These are phyloP conservation scores for Ochromonadaceae sp. DNA, from an alignment of 352 stramenopile genomes.

Conservation along the genomic window DNA sequence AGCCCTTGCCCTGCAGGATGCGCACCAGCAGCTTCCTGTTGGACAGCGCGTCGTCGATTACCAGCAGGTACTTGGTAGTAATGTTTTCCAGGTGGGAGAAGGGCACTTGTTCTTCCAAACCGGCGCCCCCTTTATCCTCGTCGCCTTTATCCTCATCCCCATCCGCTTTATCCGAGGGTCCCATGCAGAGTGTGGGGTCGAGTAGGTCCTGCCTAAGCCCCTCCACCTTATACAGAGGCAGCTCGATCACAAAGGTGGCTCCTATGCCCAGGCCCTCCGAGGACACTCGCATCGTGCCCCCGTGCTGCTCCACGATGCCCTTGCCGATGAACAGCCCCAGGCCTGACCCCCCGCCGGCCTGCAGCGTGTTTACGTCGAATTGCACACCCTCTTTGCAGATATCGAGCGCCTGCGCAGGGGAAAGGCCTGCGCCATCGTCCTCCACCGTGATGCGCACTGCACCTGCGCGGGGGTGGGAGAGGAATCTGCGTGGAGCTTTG, in stretches of 20 bases:
- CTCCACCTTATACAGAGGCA: too few species aligned
- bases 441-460: not conserved
- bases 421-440: not conserved
- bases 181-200: too few species aligned
- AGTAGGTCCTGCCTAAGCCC: too few species aligned
- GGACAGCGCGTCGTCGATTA: not conserved
- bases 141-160: too few species aligned
- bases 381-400: not conserved
- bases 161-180: too few species aligned
- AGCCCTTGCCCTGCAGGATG: not conserved
- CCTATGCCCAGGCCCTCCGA: not conserved
- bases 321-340: constrained; percentile 9
- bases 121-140: too few species aligned
- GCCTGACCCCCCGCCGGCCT: not conserved
- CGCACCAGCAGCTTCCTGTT: too few species aligned
- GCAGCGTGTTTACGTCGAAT: not conserved
- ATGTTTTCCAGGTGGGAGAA: too few species aligned
- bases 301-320: not conserved
- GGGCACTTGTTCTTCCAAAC: too few species aligned
- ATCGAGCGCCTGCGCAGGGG: not conserved
- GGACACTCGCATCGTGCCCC: not conserved
- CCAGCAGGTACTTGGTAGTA: too few species aligned
- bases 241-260: not conserved
- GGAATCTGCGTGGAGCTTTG: not conserved
- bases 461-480: too few species aligned